phyloP scores from a whole-genome alignment of 768 basidiomycete species.

The Ephemerocybe angulata region DNA sequence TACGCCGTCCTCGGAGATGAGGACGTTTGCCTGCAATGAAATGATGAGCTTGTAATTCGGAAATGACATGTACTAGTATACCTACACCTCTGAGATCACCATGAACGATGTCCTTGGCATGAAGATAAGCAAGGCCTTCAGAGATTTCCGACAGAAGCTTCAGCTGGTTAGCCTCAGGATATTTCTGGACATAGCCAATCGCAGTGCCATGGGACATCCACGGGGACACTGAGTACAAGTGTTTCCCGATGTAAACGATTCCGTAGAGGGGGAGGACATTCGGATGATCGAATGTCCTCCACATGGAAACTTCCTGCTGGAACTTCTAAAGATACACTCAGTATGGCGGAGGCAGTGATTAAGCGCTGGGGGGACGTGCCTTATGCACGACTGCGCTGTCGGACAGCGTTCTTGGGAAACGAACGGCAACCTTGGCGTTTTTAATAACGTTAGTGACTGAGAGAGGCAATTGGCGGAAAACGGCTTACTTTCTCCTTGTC shows the following conservation, averaged over 20 bases:
- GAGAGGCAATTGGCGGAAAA: not conserved
- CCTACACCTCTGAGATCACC: constrained; percentile 41
- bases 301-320: constrained; percentile 39
- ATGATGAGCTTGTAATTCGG: not conserved
- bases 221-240: constrained; percentile 38
- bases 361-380: constrained; percentile 17
- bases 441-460: not conserved
- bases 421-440: constrained; percentile 36
- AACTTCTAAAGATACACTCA: constrained; percentile 31
- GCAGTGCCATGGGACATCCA: constrained; percentile 44
- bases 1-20: constrained; percentile 35
- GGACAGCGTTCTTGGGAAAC: constrained; percentile 32
- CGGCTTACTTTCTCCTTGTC: constrained; percentile 30
- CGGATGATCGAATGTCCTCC: constrained; percentile 38
- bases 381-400: constrained; percentile 32
- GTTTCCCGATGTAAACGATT: constrained; percentile 29
- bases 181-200: constrained; percentile 29
- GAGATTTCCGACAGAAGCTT: constrained; percentile 37
- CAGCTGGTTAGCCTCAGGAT: constrained; percentile 31
- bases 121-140: constrained; percentile 39
- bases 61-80: not conserved
- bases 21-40: constrained; percentile 36
- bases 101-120: constrained; percentile 34
- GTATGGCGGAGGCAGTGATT: not conserved
- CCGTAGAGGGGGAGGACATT: constrained; percentile 40